Conservation (phyloP, 768 basidiomycete genomes). For the Mycena chlorophos region DNA sequence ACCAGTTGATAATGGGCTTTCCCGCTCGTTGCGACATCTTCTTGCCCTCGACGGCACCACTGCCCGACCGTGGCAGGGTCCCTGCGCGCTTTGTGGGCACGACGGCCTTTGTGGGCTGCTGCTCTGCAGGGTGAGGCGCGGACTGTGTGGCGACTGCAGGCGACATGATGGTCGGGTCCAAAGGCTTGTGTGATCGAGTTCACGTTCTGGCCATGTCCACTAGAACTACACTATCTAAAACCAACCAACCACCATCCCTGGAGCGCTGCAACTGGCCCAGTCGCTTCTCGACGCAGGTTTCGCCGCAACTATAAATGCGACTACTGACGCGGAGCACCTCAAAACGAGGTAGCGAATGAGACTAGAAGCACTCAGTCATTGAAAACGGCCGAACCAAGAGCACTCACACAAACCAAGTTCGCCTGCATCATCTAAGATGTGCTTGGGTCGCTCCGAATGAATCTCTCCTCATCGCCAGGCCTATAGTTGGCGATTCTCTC, state of each 20-base stretch:
- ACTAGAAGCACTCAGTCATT: too few species aligned
- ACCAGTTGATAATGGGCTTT: constrained; percentile 88
- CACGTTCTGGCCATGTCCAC: not conserved
- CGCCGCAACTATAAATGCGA: too few species aligned
- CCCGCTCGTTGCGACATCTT: constrained; percentile 69
- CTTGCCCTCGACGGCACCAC: constrained; percentile 50
- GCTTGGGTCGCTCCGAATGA: not conserved
- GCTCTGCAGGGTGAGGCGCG: not conserved
- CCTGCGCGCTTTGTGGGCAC: constrained; percentile 11
- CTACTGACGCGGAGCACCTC: too few species aligned
- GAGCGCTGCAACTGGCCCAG: too few species aligned
- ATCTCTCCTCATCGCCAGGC: constrained; percentile 22
- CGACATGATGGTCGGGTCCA: not conserved
- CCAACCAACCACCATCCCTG: not conserved
- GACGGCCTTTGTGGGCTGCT: not conserved
- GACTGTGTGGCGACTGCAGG: not conserved
- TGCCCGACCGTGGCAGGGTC: constrained; percentile 23
- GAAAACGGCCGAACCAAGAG: too few species aligned
- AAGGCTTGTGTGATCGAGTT: too few species aligned
- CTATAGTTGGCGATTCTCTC: constrained; percentile 49
- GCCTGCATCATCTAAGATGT: too few species aligned
- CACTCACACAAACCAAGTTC: too few species aligned
- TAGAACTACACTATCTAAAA: not conserved
- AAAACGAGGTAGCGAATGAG: too few species aligned
- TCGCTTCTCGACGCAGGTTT: too few species aligned